phyloP scores from a whole-genome alignment of 139 green algal species.

The Haematococcus sp. region DNA sequence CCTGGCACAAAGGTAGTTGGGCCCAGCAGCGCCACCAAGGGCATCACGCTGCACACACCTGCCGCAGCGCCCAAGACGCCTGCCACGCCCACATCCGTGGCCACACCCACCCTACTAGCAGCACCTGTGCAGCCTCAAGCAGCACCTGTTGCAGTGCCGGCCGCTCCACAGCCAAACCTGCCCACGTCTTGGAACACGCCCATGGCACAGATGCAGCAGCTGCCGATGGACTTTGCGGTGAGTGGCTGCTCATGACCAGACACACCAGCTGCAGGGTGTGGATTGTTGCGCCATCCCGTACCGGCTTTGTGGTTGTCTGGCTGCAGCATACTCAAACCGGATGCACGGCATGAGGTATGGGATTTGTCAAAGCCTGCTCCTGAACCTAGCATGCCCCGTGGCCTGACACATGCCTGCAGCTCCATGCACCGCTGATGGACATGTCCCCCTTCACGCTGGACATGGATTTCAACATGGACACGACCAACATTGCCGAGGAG shows the following conservation, averaged over 20 bases:
- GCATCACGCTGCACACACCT: too few species aligned
- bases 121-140: background rate
- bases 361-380: too few species aligned
- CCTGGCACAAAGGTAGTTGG: too few species aligned
- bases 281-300: background rate
- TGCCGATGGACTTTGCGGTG: conserved; percentile 11
- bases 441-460: background rate
- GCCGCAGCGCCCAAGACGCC: too few species aligned
- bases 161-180: background rate
- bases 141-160: background rate
- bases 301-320: background rate
- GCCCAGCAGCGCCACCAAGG: too few species aligned
- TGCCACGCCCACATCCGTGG: background rate
- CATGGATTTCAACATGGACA: conserved; percentile 4
- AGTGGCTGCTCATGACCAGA: background rate
- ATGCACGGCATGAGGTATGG: background rate
- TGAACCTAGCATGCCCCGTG: too few species aligned
- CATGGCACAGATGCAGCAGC: conserved; percentile 12
- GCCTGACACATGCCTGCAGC: background rate
- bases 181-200: conserved; percentile 2
- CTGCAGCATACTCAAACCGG: background rate
- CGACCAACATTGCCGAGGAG: conserved; percentile 12
- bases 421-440: conserved; percentile 9
- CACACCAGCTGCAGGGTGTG: background rate
- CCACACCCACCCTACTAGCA: background rate